Evolutionary conservation across 495 filamentous ascomycete genomes (phyloP).

Genomic region (Penicillium turbatum): DNA sequence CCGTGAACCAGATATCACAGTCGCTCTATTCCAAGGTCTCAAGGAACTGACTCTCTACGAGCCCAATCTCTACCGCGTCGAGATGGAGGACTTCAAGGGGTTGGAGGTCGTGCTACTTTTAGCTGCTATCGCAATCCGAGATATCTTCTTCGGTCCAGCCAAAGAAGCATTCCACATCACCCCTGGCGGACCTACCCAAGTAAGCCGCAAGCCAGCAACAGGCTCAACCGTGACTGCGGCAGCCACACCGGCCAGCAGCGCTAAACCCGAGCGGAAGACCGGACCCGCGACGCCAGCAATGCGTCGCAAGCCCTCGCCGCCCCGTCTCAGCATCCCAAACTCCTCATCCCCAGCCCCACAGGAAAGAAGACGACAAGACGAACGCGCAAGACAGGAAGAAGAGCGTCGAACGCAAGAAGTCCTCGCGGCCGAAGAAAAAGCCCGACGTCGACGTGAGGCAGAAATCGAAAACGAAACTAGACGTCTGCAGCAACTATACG

Average conservation of each 20-base stretch:
- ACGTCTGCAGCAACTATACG: constrained; percentile 69
- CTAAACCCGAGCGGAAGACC: not conserved
- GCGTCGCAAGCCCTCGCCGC: constrained; percentile 6
- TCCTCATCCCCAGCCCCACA: constrained; percentile 19
- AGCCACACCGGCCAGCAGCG: not conserved
- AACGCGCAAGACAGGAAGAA: constrained; percentile 56
- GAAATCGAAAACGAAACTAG: constrained; percentile 85
- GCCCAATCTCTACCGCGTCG: constrained; percentile 82
- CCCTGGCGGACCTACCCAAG: constrained; percentile 13
- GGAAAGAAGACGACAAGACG: constrained; percentile 36
- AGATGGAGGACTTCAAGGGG: constrained; percentile 92
- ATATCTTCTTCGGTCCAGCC: constrained; percentile 69
- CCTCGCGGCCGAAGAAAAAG: constrained; percentile 73
- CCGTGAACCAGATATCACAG: constrained; percentile 89
- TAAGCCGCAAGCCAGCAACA: not conserved
- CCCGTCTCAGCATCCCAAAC: constrained; percentile 12
- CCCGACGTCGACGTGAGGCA: constrained; percentile 57
- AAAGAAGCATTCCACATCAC: constrained; percentile 75
- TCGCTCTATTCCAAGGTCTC: constrained; percentile 69
- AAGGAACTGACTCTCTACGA: constrained; percentile 83
- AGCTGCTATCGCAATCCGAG: constrained; percentile 75
- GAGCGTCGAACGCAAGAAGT: constrained; percentile 68
- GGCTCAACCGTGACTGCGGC: not conserved
- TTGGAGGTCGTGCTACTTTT: constrained; percentile 86
- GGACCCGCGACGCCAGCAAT: constrained; percentile 2